Percentiles rank a stretch among this genome's conserved stretches.
Evolutionary conservation across 441 rosid genomes (phyloP).

Genomic region (Oxalis stricta): DNA sequence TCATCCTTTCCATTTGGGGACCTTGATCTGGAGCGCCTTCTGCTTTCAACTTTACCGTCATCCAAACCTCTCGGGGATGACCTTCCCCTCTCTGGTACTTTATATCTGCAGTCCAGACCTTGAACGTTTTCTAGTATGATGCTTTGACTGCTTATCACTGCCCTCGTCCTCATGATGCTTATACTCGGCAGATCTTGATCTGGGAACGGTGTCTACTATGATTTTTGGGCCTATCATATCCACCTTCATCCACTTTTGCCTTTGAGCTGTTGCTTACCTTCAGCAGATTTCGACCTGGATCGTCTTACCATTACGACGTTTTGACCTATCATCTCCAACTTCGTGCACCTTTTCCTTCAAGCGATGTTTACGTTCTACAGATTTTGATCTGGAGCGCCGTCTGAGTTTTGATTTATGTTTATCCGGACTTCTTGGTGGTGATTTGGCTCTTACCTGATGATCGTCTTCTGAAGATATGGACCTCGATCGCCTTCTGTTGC

Average conservation of each 20-base stretch:
- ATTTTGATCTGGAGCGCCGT: conserved; percentile 39
- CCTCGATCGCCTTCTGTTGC: conserved; percentile 36
- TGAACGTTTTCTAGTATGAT: conserved; percentile 35
- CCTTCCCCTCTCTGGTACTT: conserved; percentile 26
- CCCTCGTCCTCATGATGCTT: conserved; percentile 23
- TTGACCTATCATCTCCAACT: conserved; percentile 17
- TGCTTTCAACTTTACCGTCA: conserved; percentile 33
- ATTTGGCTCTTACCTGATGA: conserved; percentile 23
- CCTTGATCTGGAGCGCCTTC: conserved; percentile 39
- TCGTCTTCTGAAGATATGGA: conserved; percentile 42
- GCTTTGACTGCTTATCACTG: conserved; percentile 42
- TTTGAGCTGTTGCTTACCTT: conserved; percentile 18
- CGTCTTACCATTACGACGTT: conserved; percentile 13
- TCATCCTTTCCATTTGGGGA: conserved; percentile 45
- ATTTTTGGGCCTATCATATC: conserved; percentile 24
- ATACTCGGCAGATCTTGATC: conserved; percentile 46
- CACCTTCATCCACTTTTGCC: conserved; percentile 24
- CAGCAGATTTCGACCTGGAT: conserved; percentile 41
- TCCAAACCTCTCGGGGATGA: conserved; percentile 36
- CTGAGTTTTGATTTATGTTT: conserved; percentile 34
- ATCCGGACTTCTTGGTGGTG: conserved; percentile 25
- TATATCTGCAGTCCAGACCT: conserved; percentile 39
- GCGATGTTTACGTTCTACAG: conserved; percentile 20
- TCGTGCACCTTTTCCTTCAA: conserved; percentile 15
- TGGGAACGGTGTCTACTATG: conserved; percentile 40